Conservation (phyloP, 202 grass and related monocot species). For the Musa balbisiana region DNA sequence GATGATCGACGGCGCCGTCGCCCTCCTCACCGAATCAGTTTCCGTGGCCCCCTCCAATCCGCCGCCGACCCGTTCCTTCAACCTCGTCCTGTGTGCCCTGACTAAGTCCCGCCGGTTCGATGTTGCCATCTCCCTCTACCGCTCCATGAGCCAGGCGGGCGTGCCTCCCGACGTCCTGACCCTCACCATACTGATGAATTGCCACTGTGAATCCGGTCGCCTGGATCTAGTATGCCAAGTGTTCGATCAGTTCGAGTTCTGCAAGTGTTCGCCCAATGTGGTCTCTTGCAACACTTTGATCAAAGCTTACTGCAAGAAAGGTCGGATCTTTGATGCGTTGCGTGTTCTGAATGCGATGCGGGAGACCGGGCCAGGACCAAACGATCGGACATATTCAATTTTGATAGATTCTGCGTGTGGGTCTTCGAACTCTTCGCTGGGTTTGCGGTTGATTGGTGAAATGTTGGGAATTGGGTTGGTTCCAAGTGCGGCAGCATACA, state of each 20-base stretch:
- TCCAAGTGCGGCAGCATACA: conserved; percentile 2
- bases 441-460: conserved; percentile 8
- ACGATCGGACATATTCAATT: conserved; percentile 17
- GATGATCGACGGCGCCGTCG: conserved; percentile 8
- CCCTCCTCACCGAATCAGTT: conserved; percentile 1
- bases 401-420: conserved; percentile 9
- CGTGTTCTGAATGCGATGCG: conserved; percentile 7
- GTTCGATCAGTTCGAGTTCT: conserved; percentile 10
- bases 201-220: conserved; percentile 11
- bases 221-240: conserved; percentile 9
- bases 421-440: conserved; percentile 4
- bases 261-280: conserved; percentile 4
- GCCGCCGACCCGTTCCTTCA: neutral
- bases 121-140: neutral
- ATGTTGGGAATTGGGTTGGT: conserved; percentile 15
- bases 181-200: conserved; percentile 21
- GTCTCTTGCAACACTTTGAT: conserved; percentile 25
- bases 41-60: neutral
- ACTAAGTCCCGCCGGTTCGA: conserved; percentile 1
- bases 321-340: conserved; percentile 11
- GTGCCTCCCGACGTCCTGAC: conserved; percentile 12
- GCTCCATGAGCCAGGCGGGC: conserved; percentile 7
- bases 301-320: conserved; percentile 14
- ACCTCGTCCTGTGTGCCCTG: conserved; percentile 6
- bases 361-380: conserved; percentile 7